These are phyloP conservation scores for Lactarius tabidus DNA, from an alignment of 768 basidiomycete species.

Conservation along the genomic window DNA sequence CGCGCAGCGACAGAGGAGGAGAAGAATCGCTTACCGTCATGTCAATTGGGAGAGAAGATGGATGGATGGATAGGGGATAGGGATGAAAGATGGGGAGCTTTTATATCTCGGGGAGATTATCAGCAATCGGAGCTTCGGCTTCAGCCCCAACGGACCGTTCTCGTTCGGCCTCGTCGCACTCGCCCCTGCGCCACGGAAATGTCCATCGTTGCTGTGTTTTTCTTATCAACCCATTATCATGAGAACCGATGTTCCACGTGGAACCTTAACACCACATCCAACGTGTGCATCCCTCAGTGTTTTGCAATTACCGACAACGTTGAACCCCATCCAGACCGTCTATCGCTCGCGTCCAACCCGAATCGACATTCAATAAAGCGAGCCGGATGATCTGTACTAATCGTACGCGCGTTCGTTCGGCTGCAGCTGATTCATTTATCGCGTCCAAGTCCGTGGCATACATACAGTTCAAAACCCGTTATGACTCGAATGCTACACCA, in stretches of 20 bases:
- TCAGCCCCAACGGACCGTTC: constrained; percentile 3
- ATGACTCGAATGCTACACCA: background rate
- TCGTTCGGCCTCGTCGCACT: constrained; percentile 3
- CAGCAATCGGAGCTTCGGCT: constrained; percentile 22
- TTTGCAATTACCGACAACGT: background rate
- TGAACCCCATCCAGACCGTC: too few species aligned
- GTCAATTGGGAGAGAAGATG: background rate
- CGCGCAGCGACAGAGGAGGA: background rate
- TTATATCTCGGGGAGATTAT: constrained; percentile 14
- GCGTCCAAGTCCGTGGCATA: background rate
- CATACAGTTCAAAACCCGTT: background rate
- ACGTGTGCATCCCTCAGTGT: background rate
- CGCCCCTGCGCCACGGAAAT: constrained; percentile 4
- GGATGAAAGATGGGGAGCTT: background rate
- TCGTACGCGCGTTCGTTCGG: constrained; percentile 4
- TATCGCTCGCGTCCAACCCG: constrained; percentile 4
- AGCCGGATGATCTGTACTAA: background rate
- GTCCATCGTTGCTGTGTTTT: background rate
- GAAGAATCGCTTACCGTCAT: background rate
- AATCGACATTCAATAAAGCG: background rate
- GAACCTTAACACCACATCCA: background rate
- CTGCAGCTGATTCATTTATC: background rate
- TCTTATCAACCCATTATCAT: background rate
- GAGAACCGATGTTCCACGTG: background rate
- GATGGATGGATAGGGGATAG: constrained; percentile 1